Evolutionary conservation across 257 asterid genomes (phyloP).

Genomic region (Penstemon eatonii): DNA sequence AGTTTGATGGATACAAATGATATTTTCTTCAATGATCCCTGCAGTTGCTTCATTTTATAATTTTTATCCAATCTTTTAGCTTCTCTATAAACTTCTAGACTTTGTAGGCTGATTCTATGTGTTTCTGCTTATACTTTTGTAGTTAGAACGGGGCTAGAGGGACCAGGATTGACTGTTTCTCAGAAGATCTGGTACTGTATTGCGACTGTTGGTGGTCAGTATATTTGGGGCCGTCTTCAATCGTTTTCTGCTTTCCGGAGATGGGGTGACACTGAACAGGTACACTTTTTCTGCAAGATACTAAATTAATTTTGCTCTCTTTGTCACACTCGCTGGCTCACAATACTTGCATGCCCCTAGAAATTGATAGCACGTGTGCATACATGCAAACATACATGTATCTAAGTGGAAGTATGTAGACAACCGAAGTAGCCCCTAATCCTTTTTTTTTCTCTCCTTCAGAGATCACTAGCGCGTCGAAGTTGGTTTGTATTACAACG

Average conservation of each 20-base stretch:
- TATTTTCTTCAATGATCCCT: conserved; percentile 4
- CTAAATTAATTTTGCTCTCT: conserved; percentile 6
- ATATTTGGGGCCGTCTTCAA: conserved; percentile 86
- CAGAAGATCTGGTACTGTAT: conserved; percentile 92
- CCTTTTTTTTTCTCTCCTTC: conserved; percentile 24
- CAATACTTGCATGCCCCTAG: neutral
- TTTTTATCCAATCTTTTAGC: neutral
- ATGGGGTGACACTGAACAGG: conserved; percentile 99
- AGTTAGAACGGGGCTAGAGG: conserved; percentile 85
- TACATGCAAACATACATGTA: neutral
- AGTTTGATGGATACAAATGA: neutral
- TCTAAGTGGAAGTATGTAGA: conserved; percentile 6
- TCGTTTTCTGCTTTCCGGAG: conserved; percentile 94
- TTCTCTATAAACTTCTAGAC: conserved; percentile 1
- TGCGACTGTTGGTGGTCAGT: conserved; percentile 95
- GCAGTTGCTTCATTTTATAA: neutral
- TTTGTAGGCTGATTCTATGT: conserved; percentile 17
- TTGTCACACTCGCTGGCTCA: neutral
- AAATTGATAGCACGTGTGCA: neutral
- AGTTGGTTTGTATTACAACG: conserved; percentile 79
- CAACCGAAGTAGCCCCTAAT: conserved; percentile 14
- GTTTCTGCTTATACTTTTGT: conserved; percentile 24
- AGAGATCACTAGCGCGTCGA: conserved; percentile 84
- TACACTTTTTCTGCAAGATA: conserved; percentile 26
- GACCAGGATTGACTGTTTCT: conserved; percentile 81